phyloP scores from a whole-genome alignment of 257 asterid genomes.

The Lavandula angustifolia region DNA sequence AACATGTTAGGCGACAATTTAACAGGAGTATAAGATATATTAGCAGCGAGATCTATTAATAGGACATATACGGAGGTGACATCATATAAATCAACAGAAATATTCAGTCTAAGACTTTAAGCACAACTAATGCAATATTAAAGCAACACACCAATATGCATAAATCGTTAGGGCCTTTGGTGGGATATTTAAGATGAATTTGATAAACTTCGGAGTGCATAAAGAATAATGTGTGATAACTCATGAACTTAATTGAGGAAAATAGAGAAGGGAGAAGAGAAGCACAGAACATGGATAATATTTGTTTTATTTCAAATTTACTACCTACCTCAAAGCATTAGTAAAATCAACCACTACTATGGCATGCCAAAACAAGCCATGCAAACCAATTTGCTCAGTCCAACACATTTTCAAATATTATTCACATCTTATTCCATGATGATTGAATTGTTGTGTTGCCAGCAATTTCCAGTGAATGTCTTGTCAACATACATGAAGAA shows the following conservation, averaged over 20 bases:
- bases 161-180: not conserved
- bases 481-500: not conserved
- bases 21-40: not conserved
- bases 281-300: not conserved
- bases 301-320: not conserved
- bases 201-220: not conserved
- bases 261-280: constrained; percentile 5
- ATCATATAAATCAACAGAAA: no score
- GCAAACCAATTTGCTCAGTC: not conserved
- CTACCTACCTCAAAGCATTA: not conserved
- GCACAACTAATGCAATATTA: not conserved
- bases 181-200: not conserved
- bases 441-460: constrained; percentile 11
- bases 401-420: not conserved
- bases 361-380: not conserved
- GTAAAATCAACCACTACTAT: not conserved
- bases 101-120: not conserved
- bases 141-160: not conserved
- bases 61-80: not conserved
- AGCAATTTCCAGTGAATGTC: constrained; percentile 1
- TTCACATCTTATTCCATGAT: constrained; percentile 1
- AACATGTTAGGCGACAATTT: constrained; percentile 2
- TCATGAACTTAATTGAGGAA: constrained; percentile 18
- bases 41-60: constrained; percentile 1
- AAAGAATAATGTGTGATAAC: not conserved